Conservation (phyloP, 768 basidiomycete species). For the Mycena rosella region DNA sequence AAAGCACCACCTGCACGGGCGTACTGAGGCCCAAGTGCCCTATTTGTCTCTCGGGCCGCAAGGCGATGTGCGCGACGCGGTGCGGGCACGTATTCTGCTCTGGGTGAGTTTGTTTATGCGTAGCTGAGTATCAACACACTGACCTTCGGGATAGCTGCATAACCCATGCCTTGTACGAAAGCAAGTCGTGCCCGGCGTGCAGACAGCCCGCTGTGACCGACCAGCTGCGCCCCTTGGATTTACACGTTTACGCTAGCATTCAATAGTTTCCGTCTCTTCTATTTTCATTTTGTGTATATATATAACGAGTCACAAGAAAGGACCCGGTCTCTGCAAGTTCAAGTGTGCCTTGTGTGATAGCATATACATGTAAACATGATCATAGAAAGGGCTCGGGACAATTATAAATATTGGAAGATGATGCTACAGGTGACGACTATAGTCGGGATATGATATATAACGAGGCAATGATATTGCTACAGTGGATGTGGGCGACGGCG, state of each 20-base stretch:
- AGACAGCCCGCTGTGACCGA: conserved; percentile 23
- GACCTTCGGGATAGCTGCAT: conserved; percentile 23
- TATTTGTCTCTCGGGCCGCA: conserved; percentile 44
- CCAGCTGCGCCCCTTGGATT: conserved; percentile 27
- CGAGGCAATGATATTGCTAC: conserved; percentile 29
- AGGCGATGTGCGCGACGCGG: conserved; percentile 42
- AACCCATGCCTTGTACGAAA: conserved; percentile 19
- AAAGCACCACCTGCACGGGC: conserved; percentile 9
- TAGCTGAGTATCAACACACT: background rate
- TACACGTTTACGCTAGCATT: conserved; percentile 1
- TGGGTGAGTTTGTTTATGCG: conserved; percentile 40
- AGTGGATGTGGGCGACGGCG: conserved; percentile 25
- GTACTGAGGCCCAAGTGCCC: conserved; percentile 42
- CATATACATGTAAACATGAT: no score
- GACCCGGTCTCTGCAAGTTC: no score
- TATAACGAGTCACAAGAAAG: no score
- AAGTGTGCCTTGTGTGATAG: no score
- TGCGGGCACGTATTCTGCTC: conserved; percentile 52
- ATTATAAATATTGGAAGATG: conserved; percentile 16
- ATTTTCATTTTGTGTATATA: no score
- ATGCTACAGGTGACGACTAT: conserved; percentile 30
- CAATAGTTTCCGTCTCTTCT: background rate
- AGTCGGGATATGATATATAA: conserved; percentile 15
- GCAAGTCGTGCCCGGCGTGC: conserved; percentile 29
- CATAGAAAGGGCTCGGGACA: background rate